Evolutionary conservation across 2,329 filamentous ascomycete species (phyloP).

Genomic region (Sporothrix phasma): DNA sequence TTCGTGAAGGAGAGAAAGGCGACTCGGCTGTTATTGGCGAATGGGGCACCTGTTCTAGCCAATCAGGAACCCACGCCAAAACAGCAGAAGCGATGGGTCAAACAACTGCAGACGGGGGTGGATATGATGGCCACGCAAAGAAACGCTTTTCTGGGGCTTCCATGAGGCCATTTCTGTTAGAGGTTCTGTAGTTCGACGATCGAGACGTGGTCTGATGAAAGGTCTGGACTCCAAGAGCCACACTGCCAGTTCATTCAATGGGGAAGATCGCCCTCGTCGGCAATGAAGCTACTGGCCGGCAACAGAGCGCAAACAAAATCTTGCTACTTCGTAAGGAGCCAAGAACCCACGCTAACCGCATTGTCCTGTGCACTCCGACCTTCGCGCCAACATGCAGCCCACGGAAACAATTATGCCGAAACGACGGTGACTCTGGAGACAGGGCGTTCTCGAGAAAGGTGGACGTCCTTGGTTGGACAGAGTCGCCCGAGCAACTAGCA

Average conservation of each 20-base stretch:
- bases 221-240: too few species aligned
- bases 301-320: neutral
- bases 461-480: too few species aligned
- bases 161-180: too few species aligned
- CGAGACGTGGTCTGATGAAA: too few species aligned
- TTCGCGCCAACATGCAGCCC: neutral
- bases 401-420: neutral
- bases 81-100: too few species aligned
- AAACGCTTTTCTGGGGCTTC: too few species aligned
- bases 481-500: too few species aligned
- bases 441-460: neutral
- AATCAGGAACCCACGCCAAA: neutral
- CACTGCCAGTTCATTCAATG: too few species aligned
- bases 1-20: neutral
- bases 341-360: neutral
- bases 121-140: too few species aligned
- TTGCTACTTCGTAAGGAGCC: too few species aligned
- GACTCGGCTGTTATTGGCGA: neutral
- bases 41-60: neutral
- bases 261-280: neutral
- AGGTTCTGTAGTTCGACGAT: too few species aligned
- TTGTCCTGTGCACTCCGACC: neutral
- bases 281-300: neutral
- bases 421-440: neutral
- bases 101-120: too few species aligned